phyloP scores from a whole-genome alignment of 305 asterid genomes.

The Solanum hybrid region DNA sequence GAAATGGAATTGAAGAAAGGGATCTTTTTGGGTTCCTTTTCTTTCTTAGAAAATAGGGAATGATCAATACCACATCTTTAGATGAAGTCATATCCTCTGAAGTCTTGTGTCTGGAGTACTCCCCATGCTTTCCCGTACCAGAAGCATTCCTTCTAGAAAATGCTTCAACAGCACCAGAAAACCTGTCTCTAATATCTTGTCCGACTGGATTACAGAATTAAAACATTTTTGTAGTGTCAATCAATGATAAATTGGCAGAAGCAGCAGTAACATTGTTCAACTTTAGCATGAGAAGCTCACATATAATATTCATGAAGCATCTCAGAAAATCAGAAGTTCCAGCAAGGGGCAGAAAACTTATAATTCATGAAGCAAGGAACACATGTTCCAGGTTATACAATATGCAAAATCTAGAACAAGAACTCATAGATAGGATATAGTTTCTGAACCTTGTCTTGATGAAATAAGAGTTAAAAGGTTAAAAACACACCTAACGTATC shows the following conservation, averaged over 20 bases:
- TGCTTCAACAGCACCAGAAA: slow-evolving; percentile 90
- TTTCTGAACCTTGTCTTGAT: background rate
- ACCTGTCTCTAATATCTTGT: slow-evolving; percentile 69
- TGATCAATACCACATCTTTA: slow-evolving; percentile 67
- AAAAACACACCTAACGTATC: background rate
- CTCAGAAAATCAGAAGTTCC: background rate
- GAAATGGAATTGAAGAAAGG: background rate
- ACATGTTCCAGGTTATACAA: background rate
- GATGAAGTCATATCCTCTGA: slow-evolving; percentile 71
- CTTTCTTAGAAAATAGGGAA: background rate
- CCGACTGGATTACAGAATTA: slow-evolving; percentile 37
- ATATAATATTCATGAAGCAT: background rate
- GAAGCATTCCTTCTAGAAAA: slow-evolving; percentile 69
- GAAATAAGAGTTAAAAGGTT: background rate
- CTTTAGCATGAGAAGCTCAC: background rate
- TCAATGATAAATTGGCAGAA: background rate
- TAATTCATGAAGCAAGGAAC: background rate
- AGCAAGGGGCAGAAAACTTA: slow-evolving; percentile 1
- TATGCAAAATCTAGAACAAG: background rate
- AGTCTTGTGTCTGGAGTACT: slow-evolving; percentile 50
- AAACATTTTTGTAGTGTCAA: slow-evolving; percentile 9
- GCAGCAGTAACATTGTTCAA: slow-evolving; percentile 1
- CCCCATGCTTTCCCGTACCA: slow-evolving; percentile 60
- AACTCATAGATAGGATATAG: background rate
- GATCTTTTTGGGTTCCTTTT: background rate